Conservation (phyloP, 345 rosid genomes). For the Noccaea bulbosa region DNA sequence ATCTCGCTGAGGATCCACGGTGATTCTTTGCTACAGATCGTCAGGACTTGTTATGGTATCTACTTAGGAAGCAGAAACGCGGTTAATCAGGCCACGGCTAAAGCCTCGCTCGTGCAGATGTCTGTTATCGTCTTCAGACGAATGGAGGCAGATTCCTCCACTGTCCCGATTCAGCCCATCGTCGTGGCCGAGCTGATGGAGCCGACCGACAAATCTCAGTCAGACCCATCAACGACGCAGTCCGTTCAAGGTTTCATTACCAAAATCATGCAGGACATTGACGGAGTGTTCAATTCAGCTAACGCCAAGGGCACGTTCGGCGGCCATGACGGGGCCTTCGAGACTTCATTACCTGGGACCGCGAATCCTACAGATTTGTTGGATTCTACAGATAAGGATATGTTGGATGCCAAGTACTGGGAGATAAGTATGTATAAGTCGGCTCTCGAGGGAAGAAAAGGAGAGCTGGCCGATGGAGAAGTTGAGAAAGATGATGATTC, state of each 20-base stretch:
- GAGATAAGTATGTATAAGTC: slow-evolving; percentile 99
- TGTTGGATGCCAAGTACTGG: slow-evolving; percentile 99
- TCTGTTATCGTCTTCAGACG: slow-evolving; percentile 94
- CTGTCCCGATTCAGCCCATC: slow-evolving; percentile 94
- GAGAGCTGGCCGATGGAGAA: slow-evolving; percentile 93
- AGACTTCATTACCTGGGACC: slow-evolving; percentile 66
- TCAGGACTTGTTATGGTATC: slow-evolving; percentile 93
- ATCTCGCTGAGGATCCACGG: slow-evolving; percentile 89
- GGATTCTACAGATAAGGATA: slow-evolving; percentile 87
- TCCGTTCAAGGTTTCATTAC: slow-evolving; percentile 88
- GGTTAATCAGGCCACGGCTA: slow-evolving; percentile 92
- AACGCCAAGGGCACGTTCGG: slow-evolving; percentile 58
- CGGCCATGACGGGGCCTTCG: slow-evolving; percentile 75
- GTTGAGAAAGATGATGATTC: slow-evolving; percentile 87
- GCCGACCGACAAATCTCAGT: slow-evolving; percentile 81
- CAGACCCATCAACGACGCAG: slow-evolving; percentile 74
- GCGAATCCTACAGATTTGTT: slow-evolving; percentile 71
- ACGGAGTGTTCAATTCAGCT: slow-evolving; percentile 62
- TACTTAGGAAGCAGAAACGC: slow-evolving; percentile 89
- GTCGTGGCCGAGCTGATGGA: slow-evolving; percentile 99
- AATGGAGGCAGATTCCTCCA: slow-evolving; percentile 98
- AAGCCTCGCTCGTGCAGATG: slow-evolving; percentile 97
- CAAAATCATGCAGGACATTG: slow-evolving; percentile 78
- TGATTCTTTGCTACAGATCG: slow-evolving; percentile 83
- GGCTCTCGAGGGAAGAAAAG: slow-evolving; percentile 97